These are phyloP conservation scores for Aspergillus egyptiacus DNA, from an alignment of 495 filamentous ascomycete genomes.

Conservation along the genomic window DNA sequence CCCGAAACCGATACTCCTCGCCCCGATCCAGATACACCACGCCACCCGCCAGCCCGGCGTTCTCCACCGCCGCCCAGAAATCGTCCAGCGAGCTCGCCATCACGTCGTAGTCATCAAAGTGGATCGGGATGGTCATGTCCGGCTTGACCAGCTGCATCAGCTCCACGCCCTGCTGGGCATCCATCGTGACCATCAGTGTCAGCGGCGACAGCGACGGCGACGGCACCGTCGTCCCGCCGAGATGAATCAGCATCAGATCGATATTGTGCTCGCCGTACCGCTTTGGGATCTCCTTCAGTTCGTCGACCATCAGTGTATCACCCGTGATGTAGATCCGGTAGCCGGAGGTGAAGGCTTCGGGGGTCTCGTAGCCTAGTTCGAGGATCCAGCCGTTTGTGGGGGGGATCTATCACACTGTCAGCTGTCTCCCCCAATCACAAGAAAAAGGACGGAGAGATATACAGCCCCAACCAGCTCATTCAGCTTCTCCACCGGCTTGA, in stretches of 20 bases:
- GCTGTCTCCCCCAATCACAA: no score
- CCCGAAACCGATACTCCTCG: conserved; percentile 56
- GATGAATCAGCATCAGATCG: conserved; percentile 63
- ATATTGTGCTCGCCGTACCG: conserved; percentile 45
- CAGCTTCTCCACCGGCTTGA: conserved; percentile 31
- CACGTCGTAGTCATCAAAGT: conserved; percentile 64
- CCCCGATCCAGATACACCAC: conserved; percentile 59
- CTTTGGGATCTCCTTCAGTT: conserved; percentile 55
- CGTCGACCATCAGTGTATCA: conserved; percentile 62
- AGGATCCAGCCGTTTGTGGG: conserved; percentile 71
- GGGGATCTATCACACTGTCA: conserved; percentile 37
- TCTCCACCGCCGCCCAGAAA: conserved; percentile 51
- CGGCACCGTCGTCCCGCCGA: conserved; percentile 62
- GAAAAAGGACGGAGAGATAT: conserved; percentile 17
- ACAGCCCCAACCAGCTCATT: conserved; percentile 60
- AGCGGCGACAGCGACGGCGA: conserved; percentile 49
- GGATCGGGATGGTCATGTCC: conserved; percentile 62
- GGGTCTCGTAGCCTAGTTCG: conserved; percentile 48
- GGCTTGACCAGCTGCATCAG: conserved; percentile 55
- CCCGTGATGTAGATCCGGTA: conserved; percentile 69
- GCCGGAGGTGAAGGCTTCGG: conserved; percentile 19
- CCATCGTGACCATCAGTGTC: conserved; percentile 63
- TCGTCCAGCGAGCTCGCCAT: conserved; percentile 55
- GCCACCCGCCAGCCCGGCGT: conserved; percentile 42
- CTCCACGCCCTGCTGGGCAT: conserved; percentile 56